phyloP scores from a whole-genome alignment of 768 basidiomycete genomes.

The Crucibulum laeve region DNA sequence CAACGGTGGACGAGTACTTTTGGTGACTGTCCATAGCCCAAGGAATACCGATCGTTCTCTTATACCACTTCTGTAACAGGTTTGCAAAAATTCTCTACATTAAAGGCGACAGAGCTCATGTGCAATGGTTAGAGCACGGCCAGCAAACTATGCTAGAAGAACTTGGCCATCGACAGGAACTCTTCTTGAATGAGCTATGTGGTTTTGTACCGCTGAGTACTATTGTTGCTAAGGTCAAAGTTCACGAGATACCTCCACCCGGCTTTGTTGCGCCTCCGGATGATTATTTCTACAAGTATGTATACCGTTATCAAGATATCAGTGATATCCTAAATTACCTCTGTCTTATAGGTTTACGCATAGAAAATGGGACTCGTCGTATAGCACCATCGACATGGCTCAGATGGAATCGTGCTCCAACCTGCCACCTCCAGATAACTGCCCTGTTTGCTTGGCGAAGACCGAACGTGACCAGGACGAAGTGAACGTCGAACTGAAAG shows the following conservation, averaged over 20 bases:
- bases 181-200: constrained; percentile 60
- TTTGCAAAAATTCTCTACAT: constrained; percentile 64
- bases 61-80: constrained; percentile 31
- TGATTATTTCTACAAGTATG: constrained; percentile 59
- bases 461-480: constrained; percentile 26
- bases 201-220: constrained; percentile 29
- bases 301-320: constrained; percentile 3
- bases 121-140: constrained; percentile 75
- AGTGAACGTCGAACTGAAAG: constrained; percentile 23
- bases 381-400: constrained; percentile 32
- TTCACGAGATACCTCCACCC: constrained; percentile 28
- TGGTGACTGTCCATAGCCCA: constrained; percentile 41
- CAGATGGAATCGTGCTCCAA: constrained; percentile 16
- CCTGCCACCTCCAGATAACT: constrained; percentile 44
- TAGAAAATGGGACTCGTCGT: constrained; percentile 38
- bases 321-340: neutral
- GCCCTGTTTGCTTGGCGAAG: constrained; percentile 38
- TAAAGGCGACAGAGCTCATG: constrained; percentile 44
- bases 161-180: constrained; percentile 56
- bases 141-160: constrained; percentile 58
- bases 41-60: neutral
- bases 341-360: constrained; percentile 43
- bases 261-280: constrained; percentile 20
- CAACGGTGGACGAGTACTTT: constrained; percentile 53
- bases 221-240: constrained; percentile 45